A percentile compares a stretch with the other conserved stretches of the same genome.
These are phyloP conservation scores for Fusarium metavorans DNA, from an alignment of 2,329 filamentous ascomycete genomes.

Conservation along the genomic window DNA sequence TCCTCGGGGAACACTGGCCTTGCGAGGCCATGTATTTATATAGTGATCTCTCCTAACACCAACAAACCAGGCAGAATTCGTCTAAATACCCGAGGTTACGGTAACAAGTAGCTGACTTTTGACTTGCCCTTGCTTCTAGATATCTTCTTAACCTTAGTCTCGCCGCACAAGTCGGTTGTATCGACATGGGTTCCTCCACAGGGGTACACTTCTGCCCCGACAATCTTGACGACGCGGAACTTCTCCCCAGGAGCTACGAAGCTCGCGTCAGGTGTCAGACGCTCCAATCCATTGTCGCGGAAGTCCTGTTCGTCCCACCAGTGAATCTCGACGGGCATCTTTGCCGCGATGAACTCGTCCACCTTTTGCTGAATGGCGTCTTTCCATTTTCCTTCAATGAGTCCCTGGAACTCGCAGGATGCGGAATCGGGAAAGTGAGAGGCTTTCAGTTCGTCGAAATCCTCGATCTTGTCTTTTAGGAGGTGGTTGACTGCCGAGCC, in stretches of 20 bases:
- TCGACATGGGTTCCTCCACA: conserved; percentile 82
- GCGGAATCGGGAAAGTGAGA: conserved; percentile 77
- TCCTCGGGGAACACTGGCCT: neutral
- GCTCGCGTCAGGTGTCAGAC: conserved; percentile 64
- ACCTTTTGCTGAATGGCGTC: conserved; percentile 70
- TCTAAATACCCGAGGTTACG: neutral
- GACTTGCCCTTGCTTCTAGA: conserved; percentile 41
- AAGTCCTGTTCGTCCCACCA: conserved; percentile 78
- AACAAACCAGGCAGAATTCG: neutral
- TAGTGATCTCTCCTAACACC: neutral
- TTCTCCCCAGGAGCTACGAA: conserved; percentile 56
- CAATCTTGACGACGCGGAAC: conserved; percentile 76
- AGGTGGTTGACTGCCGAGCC: conserved; percentile 74
- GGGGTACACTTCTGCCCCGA: conserved; percentile 76
- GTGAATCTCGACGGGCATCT: conserved; percentile 69
- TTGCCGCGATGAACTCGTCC: conserved; percentile 67
- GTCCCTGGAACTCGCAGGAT: conserved; percentile 74
- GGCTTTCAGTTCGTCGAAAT: conserved; percentile 76
- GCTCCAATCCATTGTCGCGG: conserved; percentile 61
- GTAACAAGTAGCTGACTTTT: conserved; percentile 40
- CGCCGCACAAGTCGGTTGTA: conserved; percentile 68
- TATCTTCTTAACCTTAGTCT: conserved; percentile 75
- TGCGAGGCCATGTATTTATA: neutral
- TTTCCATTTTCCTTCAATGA: conserved; percentile 74
- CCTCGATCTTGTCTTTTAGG: conserved; percentile 61